Evolutionary conservation across 345 rosid species (phyloP), one percentile per base, ranked within the genome.

Genomic region (Ceriops tagal): DNA sequence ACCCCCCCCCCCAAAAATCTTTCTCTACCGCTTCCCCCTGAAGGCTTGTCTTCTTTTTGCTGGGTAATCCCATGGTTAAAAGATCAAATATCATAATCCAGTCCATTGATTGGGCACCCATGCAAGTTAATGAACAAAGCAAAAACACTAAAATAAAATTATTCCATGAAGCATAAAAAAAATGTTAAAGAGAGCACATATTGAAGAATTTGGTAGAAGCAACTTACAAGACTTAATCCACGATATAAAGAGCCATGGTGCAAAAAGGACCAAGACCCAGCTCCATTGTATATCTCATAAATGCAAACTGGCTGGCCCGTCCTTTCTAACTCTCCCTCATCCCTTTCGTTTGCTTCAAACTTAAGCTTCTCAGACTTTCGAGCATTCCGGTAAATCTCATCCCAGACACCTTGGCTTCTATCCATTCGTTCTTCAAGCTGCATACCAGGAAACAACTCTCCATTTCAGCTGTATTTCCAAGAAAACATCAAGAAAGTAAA

Each of bases 301-400:
- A 96, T 90, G 78, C 97, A 89, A 70, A 96, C 85, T 21, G 90
- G 86, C 77, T 96, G 97, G 58, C 99, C 99, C 20, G 93, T 96
- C 81, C 99, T 83, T 76, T 92, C 99, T 53, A 96, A 89, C 80
- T 96, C 99, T 70, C 98, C 99, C 83, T 96, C 98, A 78, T 92
- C 99, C 78, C 97, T 87, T 77, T 96, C 99, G 66, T 96, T 90
- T 68, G 75, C 83, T 80, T 96, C 98, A 77, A 89, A 90, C 71
- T 79, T 96, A 8, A 96, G 82, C 79, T 90, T 96, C 78, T 90
- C 93, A 47, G 97, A 80, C 83, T 77, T 96, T 72, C 98, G 87
- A 73, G 93, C 92, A 82, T 83, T 86, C 21, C 89, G 91, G 77
- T 96, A 92, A 79, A 96, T 84, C 62, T 92, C 98, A 71, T 90